Percentiles rank a stretch among this genome's conserved stretches.
Evolutionary conservation across 331 rosid species (phyloP).

Genomic region (Prunus yedoensis): DNA sequence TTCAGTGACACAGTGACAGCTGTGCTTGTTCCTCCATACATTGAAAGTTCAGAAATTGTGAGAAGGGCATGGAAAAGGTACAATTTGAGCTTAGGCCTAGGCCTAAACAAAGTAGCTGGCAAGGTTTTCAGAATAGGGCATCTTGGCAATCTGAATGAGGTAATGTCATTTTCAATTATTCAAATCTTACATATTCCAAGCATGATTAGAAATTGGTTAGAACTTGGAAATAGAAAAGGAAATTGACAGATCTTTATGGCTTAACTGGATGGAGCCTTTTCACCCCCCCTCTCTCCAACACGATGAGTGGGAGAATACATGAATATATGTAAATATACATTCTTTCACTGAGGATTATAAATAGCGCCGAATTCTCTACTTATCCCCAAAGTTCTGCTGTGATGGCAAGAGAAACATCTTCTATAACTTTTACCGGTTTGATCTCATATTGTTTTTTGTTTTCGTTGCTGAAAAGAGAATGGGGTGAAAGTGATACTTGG

Average conservation of each 20-base stretch:
- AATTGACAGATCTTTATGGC: background rate
- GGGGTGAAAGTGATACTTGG: slow-evolving; percentile 4
- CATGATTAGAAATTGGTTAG: background rate
- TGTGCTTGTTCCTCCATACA: slow-evolving; percentile 80
- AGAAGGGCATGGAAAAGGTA: slow-evolving; percentile 91
- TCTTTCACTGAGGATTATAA: background rate
- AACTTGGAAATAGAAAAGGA: background rate
- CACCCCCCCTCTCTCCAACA: background rate
- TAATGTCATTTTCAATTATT: slow-evolving; percentile 16
- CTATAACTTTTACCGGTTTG: too few species aligned
- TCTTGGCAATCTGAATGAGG: slow-evolving; percentile 94
- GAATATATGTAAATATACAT: background rate
- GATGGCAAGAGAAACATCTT: too few species aligned
- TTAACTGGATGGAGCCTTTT: background rate
- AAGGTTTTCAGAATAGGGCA: slow-evolving; percentile 99
- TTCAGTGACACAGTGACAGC: slow-evolving; percentile 95
- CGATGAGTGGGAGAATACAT: background rate
- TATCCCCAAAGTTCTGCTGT: background rate
- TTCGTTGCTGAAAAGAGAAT: background rate
- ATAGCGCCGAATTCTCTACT: background rate
- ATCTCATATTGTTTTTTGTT: background rate
- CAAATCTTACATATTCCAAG: background rate
- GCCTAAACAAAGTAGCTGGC: slow-evolving; percentile 94
- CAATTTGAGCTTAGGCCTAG: slow-evolving; percentile 94
- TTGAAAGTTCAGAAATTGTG: slow-evolving; percentile 85